These are phyloP conservation scores for Cryoendolithus antarcticus DNA, from an alignment of 2,329 filamentous ascomycete genomes.

Conservation along the genomic window DNA sequence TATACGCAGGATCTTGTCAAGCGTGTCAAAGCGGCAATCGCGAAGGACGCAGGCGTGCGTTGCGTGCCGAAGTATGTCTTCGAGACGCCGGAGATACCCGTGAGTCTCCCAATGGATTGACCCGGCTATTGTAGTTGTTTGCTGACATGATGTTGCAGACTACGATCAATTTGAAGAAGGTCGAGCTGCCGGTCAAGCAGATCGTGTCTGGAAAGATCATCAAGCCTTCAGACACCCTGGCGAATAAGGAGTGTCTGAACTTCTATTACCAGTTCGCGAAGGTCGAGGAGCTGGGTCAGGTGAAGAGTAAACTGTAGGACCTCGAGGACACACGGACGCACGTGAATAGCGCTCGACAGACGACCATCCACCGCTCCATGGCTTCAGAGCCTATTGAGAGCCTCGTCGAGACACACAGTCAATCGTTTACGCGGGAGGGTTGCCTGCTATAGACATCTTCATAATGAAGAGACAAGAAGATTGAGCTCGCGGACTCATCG, in stretches of 20 bases:
- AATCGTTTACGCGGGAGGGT: too few species aligned
- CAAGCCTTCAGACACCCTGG: constrained; percentile 62
- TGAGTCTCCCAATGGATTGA: constrained; percentile 31
- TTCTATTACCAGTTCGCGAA: constrained; percentile 71
- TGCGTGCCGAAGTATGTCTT: constrained; percentile 72
- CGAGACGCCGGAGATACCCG: constrained; percentile 68
- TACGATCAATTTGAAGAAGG: constrained; percentile 75
- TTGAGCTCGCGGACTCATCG: too few species aligned
- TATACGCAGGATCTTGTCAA: constrained; percentile 45
- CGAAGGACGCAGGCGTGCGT: constrained; percentile 52
- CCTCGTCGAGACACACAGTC: too few species aligned
- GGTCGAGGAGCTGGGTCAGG: constrained; percentile 45
- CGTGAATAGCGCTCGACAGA: too few species aligned
- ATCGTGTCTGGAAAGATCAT: constrained; percentile 65
- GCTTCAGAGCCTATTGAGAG: too few species aligned
- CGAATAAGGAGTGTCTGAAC: constrained; percentile 63
- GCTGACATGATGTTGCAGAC: constrained; percentile 36
- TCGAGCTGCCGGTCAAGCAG: constrained; percentile 72
- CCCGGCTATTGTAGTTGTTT: neutral
- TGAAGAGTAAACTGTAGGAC: constrained; percentile 2
- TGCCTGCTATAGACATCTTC: too few species aligned
- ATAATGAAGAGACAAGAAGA: too few species aligned
- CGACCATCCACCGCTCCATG: too few species aligned
- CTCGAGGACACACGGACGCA: too few species aligned
- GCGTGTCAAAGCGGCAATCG: constrained; percentile 53